Evolutionary conservation across 164 flowering plant genomes (phyloP), one percentile per base, ranked within the genome.

Genomic region (Vitis cinerea): DNA sequence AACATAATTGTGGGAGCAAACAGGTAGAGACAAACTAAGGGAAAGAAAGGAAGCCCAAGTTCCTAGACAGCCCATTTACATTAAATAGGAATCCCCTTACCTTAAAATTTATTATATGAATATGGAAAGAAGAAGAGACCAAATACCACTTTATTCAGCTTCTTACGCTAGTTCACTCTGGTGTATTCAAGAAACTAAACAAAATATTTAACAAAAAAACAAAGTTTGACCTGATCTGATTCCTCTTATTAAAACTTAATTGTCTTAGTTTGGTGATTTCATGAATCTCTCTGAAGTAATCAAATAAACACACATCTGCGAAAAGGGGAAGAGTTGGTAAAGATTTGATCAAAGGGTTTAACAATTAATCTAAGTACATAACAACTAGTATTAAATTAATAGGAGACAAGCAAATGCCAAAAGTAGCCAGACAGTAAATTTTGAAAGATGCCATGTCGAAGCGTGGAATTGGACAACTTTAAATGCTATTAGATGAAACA

Each of bases 51-150:
- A 73, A 72, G 57, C 31, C 64, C 66, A 66, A 30, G 75, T 59
- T 71, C 72, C 63, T 49, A 56, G 51, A 59, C n/a, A 31, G 48
- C 48, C 55, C 47, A 53, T 51, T 57, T 50, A 63, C 71, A 74
- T 66, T 59, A 66, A 76, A 74, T 76, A 48, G 14, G 70, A 75
- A 55, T 68, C 67, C 59, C 49, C 49, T 15, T 59, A 7, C 56
- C 11, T 48, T 27, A 54, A 67, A 48, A 29, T 50, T 62, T 65
- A 31, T 67, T 61, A 67, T 15, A 71, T 60, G 63, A 13, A 54
- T n/a, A 49, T 9, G 14, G 27, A 4, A 53, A 17, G 55, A 50
- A 67, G 57, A 53, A 8, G 30, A 19, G 54, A 15, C 50, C 11
- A 8, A 57, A 58, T 53, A 30, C 56, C 48, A 16, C 17, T 71